These are phyloP conservation scores for Allantophomopsis cytisporea DNA, from an alignment of 2,329 filamentous ascomycete genomes.

Conservation along the genomic window DNA sequence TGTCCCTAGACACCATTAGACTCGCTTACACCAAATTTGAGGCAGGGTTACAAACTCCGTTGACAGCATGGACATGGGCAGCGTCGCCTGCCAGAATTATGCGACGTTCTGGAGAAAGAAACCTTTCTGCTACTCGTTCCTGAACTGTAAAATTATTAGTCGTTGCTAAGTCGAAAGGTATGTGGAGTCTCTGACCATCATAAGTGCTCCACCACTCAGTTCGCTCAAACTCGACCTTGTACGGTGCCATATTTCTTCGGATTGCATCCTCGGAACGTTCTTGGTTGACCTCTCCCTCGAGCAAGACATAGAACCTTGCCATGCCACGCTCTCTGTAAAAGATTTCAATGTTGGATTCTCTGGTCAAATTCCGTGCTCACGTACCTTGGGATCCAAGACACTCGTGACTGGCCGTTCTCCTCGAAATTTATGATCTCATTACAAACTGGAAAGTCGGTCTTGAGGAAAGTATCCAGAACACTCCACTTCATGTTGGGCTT, in stretches of 20 bases:
- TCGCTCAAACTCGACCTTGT: constrained; percentile 25
- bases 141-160: constrained; percentile 1
- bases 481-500: constrained; percentile 36
- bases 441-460: constrained; percentile 31
- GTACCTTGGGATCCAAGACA: constrained; percentile 30
- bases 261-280: constrained; percentile 26
- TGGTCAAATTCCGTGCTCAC: background rate
- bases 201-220: constrained; percentile 37
- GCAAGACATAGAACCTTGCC: constrained; percentile 30
- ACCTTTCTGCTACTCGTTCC: constrained; percentile 4
- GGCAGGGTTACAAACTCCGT: background rate
- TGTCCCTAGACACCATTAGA: background rate
- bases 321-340: constrained; percentile 24
- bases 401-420: constrained; percentile 27
- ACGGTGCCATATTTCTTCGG: constrained; percentile 27
- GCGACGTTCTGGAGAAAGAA: background rate
- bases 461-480: constrained; percentile 31
- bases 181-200: constrained; percentile 21
- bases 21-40: too few species aligned
- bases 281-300: constrained; percentile 29
- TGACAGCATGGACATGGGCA: constrained; percentile 2
- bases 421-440: constrained; percentile 34
- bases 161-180: background rate
- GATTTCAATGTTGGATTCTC: background rate
- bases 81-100: constrained; percentile 1